Percentiles rank a stretch among this genome's conserved stretches.
phyloP scores from a whole-genome alignment of 1,139 yeast species.

The Suhomyces guaymorum region DNA sequence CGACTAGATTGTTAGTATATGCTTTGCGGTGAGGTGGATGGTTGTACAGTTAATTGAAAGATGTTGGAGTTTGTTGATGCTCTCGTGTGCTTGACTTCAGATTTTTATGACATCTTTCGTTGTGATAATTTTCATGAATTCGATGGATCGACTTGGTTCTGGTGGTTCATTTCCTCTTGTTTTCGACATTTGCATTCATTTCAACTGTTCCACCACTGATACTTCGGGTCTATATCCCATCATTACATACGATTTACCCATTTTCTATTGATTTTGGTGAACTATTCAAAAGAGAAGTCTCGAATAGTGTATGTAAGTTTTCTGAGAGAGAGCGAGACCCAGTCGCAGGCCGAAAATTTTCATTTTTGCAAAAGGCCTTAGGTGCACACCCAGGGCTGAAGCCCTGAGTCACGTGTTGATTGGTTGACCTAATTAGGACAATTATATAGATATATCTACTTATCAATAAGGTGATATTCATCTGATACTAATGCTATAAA shows the following conservation, averaged over 20 bases:
- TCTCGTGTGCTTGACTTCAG: no score
- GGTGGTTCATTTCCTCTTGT: no score
- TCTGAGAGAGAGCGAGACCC: conserved; percentile 9
- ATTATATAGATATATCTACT: no score
- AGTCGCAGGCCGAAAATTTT: conserved; percentile 18
- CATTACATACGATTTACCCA: conserved; percentile 77
- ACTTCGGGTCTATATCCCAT: not conserved
- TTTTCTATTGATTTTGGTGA: conserved; percentile 45
- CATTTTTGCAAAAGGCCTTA: conserved; percentile 5
- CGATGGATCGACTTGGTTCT: no score
- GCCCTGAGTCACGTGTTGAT: conserved; percentile 13
- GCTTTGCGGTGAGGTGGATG: no score
- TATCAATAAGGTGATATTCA: no score
- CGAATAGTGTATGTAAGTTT: conserved; percentile 9
- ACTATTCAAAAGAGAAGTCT: conserved; percentile 18
- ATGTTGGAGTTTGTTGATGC: no score
- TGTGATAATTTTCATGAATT: not conserved
- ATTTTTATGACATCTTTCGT: no score
- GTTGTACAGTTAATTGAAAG: no score
- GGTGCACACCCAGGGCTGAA: conserved; percentile 7
- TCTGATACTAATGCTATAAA: no score
- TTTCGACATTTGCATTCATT: no score
- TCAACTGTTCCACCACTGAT: not conserved
- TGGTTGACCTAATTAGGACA: no score
- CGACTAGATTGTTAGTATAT: conserved; percentile 54